Base-by-base conservation (phyloP, 257 asterid species). In the Scutellaria barbata region DNA sequence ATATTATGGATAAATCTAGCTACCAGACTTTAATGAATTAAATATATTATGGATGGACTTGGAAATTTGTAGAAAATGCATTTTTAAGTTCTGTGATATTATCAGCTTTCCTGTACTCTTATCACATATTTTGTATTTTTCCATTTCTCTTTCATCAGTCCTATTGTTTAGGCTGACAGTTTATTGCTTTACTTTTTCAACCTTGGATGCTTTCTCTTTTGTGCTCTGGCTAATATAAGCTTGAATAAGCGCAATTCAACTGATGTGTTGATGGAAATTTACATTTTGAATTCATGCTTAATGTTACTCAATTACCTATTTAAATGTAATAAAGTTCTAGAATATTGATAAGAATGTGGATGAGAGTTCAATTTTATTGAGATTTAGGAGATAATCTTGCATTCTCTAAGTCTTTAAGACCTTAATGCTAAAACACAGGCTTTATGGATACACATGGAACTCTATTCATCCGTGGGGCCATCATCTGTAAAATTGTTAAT, bases 191-290 rank as follows among this genome's bases (percentile, higher is more conserved):
- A 52, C 55, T 17, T 75, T 48, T 35, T 6, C 43, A 52, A 13
- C 33, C 33, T 58, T 47, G 12, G 54, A 33, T 66, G 18, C 66
- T 53, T 67, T 42, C 40, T 67, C 50, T 63, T 50, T 13, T 6
- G 41, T 67, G 25, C 12, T 40, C 17, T 52, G 63, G 66, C 57
- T 55, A 45, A 18, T n/a, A 25, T 74, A 77, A 48, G 74, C 67
- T 13, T 73, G 51, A 35, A n/a, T 43, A 37, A 30, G 18, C 25
- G 53, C 45, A 40, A 18, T 10, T 14, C 13, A 18, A 37, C 5
- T 76, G 39, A 50, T 66, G 22, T 70, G 9, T 46, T 33, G 50
- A 33, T 43, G 60, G 39, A 66, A 40, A 69, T 69, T 41, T 73
- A 57, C 63, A 62, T 9, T 61, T 56, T 42, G 37, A 52, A 22